Evolutionary conservation across 192 early-diverging fungal genomes (phyloP), one percentile per base, ranked within the genome.

Genomic region (Cetraspora pellucida): DNA sequence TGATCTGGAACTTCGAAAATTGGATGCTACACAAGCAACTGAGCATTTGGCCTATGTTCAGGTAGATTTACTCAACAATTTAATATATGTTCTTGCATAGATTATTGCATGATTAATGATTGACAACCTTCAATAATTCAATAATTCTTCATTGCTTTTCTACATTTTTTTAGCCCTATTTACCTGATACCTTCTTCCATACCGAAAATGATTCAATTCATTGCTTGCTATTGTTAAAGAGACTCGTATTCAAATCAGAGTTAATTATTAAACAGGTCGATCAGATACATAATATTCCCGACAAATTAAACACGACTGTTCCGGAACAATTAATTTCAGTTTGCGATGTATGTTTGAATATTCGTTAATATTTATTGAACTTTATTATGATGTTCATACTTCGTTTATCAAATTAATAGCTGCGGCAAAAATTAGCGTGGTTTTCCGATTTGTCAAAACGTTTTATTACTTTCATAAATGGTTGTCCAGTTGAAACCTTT

Each of bases 1-100:
- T 49, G 97, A 98, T 82, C 82, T 97, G 47, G 96, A 97, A 72
- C 83, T 98, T 69, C 89, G 93, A 14, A 92, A 93, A 55, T 81
- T 98, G 21, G 96, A 98, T 19, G 93, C 91, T 25, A 81, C 86
- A 6, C 96, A 98, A 81, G 95, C 94, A 1, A 86, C 85, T 1
- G 91, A 94, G 79, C 90, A 93, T 54, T 68, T 95, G 46, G 85
- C 82, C 46, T 79, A 85, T 61, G 84, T 89, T 16, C 80, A 85
- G 65, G 79, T 79, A 67, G 14, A 45, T 52, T 27, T 47, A 6
- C 11, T 47, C 19, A 21, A 37, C 1, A 17, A 37, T 43, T 7
- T 1, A 7, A 37, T 37, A 37, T 37, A 7, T n/a, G n/a, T n/a
- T n/a, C n/a, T n/a, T n/a, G n/a, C n/a, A n/a, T n/a, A n/a, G n/a